Base-by-base conservation (phyloP, 139 green algal species). In the Mychonastes homosphaera region DNA sequence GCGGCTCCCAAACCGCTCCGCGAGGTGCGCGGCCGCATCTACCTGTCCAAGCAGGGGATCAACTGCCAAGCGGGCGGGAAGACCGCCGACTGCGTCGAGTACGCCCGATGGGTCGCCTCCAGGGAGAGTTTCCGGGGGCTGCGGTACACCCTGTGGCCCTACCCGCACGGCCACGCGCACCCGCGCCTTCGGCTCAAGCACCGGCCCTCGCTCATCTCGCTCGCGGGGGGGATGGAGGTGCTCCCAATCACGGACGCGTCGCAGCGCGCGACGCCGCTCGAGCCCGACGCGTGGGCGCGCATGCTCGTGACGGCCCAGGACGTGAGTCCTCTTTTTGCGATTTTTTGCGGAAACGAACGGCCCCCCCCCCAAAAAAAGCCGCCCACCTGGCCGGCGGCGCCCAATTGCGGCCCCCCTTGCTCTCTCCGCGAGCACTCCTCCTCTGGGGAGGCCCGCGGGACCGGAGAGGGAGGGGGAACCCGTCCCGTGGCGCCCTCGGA, bases 21-120 rank as follows among this genome's bases (percentile, higher is more conserved):
- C n/a, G n/a, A n/a, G n/a, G 60, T 95, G 0, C 64, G 70, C 2
- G 92, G 92, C 36, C 80, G 92, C 33, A 96, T 99, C 50, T 99
- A 97, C 78, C 82, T 98, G 47, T 88, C 75, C 29, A 53, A 75
- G 23, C 92, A 98, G 62, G 92, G 92, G 49, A 86, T 99, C 62
- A 99, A 99, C 65, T 88, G 85, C 3, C 92, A 99, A 70, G 88
- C 73, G 56, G 86, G 81, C 7, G 90, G 89, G 2, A 47, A 53
- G 1, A 51, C 32, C 10, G 64, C 63, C 3, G 76, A 94, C 47
- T 76, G 83, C 0, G 57, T 80, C 21, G 67, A 40, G 2, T 97
- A 95, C 61, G 78, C 78, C 2, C 43, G 70, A 6, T 95, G 83
- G 82, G 64, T 95, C 2, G 59, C 71, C 28, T 40, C 64, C 73